Base-by-base conservation (phyloP, 2,329 filamentous ascomycete genomes). In the Xylaria sp. region DNA sequence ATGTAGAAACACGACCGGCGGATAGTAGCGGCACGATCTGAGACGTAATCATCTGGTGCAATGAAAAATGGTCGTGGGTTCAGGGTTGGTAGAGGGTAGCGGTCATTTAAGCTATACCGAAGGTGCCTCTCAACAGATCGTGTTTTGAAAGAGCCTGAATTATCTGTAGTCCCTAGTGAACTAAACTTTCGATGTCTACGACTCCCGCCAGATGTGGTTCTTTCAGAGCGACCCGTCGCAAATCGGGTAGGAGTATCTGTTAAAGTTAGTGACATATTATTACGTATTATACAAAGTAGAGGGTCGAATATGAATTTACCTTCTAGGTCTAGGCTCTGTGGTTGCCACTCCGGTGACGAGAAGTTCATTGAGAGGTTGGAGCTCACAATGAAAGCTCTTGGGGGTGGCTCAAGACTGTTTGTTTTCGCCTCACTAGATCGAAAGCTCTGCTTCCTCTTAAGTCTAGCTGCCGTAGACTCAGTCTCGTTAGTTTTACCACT, bases 1-100 rank as follows among this genome's bases (percentile, higher is more conserved):
- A 75, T 51, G 9, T 77, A 72, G 70, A 85, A 87, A 60, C 82
- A 81, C 0, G 68, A 63, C 2, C 72, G 75, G 21, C 81, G 81
- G 13, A 77, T 78, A 18, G 70, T 69, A 16, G 80, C 74, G 4
- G 75, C 75, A 10, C 75, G 68, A 3, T 73, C 71, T 1, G 76
- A 74, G 10, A 76, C 68, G 29, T 65, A 67, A 3, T 71, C 50
- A 27, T 73, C 75, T 3, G 69, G 69, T 2, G 50, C 29, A 48
- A 66, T 10, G 25, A 69, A 67, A 6, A 35, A 12, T 16, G 42
- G 50, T n/a, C 25, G 63, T n/a, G 27, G 58, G 42, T 54, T 6
- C 29, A 58, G 10, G 69, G 57, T 10, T 59, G 70, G 40, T 21
- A 27, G 40, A 5, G 2, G 27, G 10, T 58, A 23, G 25, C 12